Conservation (phyloP, 1,139 yeast species). For the Yamadazyma epiphylla region DNA sequence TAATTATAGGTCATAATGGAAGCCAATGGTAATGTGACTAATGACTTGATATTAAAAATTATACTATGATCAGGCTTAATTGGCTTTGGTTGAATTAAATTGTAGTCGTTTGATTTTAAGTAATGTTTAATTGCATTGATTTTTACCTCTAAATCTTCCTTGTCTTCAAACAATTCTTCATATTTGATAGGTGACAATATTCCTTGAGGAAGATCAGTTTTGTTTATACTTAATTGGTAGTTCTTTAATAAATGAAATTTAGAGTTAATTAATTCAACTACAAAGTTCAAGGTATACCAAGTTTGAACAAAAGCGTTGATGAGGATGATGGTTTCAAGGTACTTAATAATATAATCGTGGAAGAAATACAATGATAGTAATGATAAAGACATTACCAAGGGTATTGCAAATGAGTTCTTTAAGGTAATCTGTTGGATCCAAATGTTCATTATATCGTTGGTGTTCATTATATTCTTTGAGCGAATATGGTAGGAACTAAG, state of each 20-base stretch:
- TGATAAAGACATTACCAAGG: background rate
- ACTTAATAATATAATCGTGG: background rate
- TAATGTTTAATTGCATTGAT: background rate
- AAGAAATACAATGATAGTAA: background rate
- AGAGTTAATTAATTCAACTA: background rate
- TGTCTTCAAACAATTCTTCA: background rate
- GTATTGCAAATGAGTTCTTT: background rate
- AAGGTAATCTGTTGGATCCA: background rate
- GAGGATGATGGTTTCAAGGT: background rate
- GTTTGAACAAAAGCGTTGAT: background rate
- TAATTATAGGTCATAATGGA: constrained; percentile 15
- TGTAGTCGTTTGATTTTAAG: background rate
- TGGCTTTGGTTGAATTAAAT: constrained; percentile 13
- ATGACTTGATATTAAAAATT: constrained; percentile 28
- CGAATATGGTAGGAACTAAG: background rate
- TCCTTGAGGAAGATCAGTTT: background rate
- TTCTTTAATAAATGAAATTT: background rate
- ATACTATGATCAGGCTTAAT: constrained; percentile 17
- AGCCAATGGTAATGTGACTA: constrained; percentile 22
- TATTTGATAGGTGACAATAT: background rate
- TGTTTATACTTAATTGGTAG: background rate
- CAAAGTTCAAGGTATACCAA: background rate
- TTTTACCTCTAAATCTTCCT: background rate
- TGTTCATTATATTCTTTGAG: background rate
- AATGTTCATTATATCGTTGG: background rate